phyloP scores from a whole-genome alignment of 352 stramenopile species.

The Albugo candida region DNA sequence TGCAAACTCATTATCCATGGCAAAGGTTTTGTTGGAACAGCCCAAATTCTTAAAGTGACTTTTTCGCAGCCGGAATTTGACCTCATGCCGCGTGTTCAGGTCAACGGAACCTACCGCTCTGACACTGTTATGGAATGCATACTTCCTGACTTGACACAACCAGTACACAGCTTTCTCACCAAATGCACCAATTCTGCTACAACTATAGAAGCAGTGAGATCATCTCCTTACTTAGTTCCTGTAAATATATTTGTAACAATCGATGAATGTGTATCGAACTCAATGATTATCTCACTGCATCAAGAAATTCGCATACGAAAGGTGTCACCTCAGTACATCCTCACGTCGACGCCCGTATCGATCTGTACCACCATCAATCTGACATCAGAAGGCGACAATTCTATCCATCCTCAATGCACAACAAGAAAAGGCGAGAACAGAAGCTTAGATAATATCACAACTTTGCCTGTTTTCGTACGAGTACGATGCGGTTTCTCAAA shows the following conservation, averaged over 20 bases:
- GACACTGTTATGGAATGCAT: too few relatives aligned
- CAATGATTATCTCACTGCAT: constrained; percentile 23
- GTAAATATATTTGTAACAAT: constrained; percentile 37
- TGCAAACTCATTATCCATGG: constrained; percentile 35
- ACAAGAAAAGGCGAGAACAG: background rate
- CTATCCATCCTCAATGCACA: background rate
- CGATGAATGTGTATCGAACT: constrained; percentile 32
- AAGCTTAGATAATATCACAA: constrained; percentile 19
- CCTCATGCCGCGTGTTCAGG: too few relatives aligned
- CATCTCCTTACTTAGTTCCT: constrained; percentile 25
- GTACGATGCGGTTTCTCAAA: constrained; percentile 29
- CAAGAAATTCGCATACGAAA: constrained; percentile 25
- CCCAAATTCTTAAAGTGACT: too few relatives aligned
- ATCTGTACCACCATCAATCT: constrained; percentile 32
- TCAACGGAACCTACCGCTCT: too few relatives aligned
- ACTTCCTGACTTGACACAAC: too few relatives aligned
- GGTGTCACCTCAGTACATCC: constrained; percentile 31
- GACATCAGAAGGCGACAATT: background rate
- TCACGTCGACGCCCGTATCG: constrained; percentile 23
- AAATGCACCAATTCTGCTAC: too few relatives aligned
- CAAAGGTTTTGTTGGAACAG: constrained; percentile 20
- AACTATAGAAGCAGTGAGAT: constrained; percentile 8
- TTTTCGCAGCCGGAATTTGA: too few relatives aligned
- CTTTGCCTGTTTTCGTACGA: constrained; percentile 30
- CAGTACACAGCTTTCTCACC: too few relatives aligned